Conservation (phyloP, 1,284 basidiomycete genomes). For the Cryptococcus jaspeensis region DNA sequence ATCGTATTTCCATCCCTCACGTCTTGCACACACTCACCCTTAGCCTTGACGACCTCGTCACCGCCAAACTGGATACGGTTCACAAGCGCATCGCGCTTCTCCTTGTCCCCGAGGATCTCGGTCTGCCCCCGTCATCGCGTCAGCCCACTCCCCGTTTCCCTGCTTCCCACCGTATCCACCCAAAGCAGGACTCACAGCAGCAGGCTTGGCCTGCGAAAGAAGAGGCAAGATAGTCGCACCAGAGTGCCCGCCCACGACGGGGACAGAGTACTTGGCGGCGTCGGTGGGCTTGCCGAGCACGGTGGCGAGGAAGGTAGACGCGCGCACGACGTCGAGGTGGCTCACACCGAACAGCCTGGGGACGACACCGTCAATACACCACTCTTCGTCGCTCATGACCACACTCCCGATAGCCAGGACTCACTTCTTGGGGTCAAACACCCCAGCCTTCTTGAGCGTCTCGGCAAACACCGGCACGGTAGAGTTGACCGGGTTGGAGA, state of each 20-base stretch:
- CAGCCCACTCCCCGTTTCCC: constrained; percentile 1
- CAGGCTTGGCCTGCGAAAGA: constrained; percentile 70
- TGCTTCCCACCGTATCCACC: too few species aligned
- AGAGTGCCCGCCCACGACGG: constrained; percentile 94
- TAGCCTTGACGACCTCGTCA: constrained; percentile 64
- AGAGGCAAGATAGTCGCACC: constrained; percentile 95
- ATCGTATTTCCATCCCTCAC: not conserved
- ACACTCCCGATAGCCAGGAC: constrained; percentile 15
- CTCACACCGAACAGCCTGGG: constrained; percentile 72
- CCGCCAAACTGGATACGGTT: constrained; percentile 80
- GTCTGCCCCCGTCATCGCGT: constrained; percentile 20
- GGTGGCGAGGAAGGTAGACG: constrained; percentile 83
- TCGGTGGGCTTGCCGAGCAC: constrained; percentile 67
- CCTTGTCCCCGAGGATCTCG: constrained; percentile 58
- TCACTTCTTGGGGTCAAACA: constrained; percentile 76
- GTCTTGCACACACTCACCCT: constrained; percentile 28
- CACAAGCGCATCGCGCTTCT: constrained; percentile 64
- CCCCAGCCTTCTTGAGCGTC: constrained; percentile 88
- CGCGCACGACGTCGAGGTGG: constrained; percentile 94
- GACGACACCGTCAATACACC: not conserved
- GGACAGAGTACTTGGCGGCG: constrained; percentile 65
- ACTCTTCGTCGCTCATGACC: not conserved
- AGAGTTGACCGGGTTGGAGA: constrained; percentile 80
- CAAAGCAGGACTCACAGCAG: constrained; percentile 33
- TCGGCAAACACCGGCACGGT: constrained; percentile 97